phyloP scores from a whole-genome alignment of 2,329 filamentous ascomycete species.

The Fusarium subtropicale region DNA sequence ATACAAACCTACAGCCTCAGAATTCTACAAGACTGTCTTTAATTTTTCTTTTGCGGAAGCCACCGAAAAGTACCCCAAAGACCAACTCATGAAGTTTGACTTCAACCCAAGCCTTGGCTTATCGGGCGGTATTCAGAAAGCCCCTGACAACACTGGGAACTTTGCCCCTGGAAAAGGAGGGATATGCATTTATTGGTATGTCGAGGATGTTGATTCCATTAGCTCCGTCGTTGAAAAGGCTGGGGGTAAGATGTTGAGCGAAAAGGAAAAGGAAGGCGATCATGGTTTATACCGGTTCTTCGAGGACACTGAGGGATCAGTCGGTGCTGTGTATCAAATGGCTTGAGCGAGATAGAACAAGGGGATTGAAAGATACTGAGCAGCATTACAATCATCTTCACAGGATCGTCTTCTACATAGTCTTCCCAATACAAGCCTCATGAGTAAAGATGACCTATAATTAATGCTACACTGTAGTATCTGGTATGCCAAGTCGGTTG shows the following conservation, averaged over 20 bases:
- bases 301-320: slow-evolving; percentile 49
- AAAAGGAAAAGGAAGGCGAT: slow-evolving; percentile 46
- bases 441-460: not conserved
- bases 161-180: slow-evolving; percentile 47
- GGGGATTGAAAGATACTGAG: not conserved
- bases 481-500: not conserved
- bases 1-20: slow-evolving; percentile 35
- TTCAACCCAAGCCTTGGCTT: slow-evolving; percentile 47
- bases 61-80: slow-evolving; percentile 19
- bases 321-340: slow-evolving; percentile 49
- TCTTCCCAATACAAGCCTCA: not conserved
- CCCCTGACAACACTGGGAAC: slow-evolving; percentile 42
- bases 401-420: not conserved
- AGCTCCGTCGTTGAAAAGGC: slow-evolving; percentile 44
- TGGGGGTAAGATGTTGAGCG: slow-evolving; percentile 48
- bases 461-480: not conserved
- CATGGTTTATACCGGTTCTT: slow-evolving; percentile 48
- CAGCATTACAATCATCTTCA: not conserved
- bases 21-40: slow-evolving; percentile 49
- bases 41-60: slow-evolving; percentile 43
- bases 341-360: slow-evolving; percentile 8
- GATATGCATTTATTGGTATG: slow-evolving; percentile 48
- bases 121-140: slow-evolving; percentile 47
- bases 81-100: slow-evolving; percentile 46
- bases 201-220: slow-evolving; percentile 47